These are phyloP conservation scores for Tritrichomonas foetus DNA, from an alignment of 208 protist species.

Conservation along the genomic window DNA sequence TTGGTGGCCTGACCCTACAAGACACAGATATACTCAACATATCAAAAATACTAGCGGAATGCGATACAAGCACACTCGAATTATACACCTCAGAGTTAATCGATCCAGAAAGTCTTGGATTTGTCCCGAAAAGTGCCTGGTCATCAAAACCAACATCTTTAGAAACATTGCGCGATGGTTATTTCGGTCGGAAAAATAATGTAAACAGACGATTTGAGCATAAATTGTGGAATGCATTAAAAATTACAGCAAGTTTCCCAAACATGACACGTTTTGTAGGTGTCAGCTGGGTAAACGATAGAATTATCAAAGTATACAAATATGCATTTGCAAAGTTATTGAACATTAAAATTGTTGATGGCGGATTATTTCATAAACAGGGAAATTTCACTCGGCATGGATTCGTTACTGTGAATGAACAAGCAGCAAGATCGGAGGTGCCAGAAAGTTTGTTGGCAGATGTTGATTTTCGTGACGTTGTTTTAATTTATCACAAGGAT, in stretches of 20 bases:
- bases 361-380: constrained; percentile 26
- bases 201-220: background rate
- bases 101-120: background rate
- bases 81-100: background rate
- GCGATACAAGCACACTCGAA: background rate
- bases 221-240: constrained; percentile 12
- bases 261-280: background rate
- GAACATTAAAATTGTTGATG: background rate
- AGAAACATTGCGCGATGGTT: background rate
- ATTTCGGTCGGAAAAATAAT: background rate
- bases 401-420: background rate
- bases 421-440: background rate
- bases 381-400: constrained; percentile 28
- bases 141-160: background rate
- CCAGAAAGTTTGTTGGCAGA: background rate
- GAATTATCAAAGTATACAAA: constrained; percentile 29
- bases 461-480: constrained; percentile 30
- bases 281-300: background rate
- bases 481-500: background rate
- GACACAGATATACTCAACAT: too few species aligned
- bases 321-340: constrained; percentile 13
- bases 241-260: background rate
- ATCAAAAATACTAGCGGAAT: too few species aligned
- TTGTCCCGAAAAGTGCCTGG: background rate
- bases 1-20: too few species aligned